Percentiles rank a stretch among this genome's conserved stretches.
Evolutionary conservation across 345 rosid species (phyloP).

Genomic region (Brassica cretica): DNA sequence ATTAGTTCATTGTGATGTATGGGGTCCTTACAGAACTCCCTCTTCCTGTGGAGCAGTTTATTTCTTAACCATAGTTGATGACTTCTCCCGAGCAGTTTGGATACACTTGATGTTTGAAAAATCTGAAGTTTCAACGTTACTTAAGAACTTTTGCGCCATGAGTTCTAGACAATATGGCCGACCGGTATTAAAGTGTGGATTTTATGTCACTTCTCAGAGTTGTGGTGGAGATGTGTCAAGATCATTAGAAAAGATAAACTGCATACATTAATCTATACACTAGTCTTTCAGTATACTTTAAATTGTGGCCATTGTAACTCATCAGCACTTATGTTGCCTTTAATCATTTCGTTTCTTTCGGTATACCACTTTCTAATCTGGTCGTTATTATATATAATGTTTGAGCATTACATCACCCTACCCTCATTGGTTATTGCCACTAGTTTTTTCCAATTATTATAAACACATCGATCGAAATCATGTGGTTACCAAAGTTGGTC

Average conservation of each 20-base stretch:
- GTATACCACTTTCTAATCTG: conserved; percentile 24
- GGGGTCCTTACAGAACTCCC: not conserved
- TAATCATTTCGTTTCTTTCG: conserved; percentile 38
- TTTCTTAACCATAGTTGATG: not conserved
- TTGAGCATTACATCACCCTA: conserved; percentile 23
- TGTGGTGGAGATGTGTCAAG: conserved; percentile 28
- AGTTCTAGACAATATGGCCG: too few relatives aligned
- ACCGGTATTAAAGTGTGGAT: not conserved
- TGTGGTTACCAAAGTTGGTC: conserved; percentile 20
- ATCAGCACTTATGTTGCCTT: conserved; percentile 35
- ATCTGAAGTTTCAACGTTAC: not conserved
- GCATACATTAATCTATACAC: conserved; percentile 15
- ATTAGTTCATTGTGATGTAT: not conserved
- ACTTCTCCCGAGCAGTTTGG: not conserved
- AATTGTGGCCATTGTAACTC: conserved; percentile 42
- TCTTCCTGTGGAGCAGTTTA: not conserved
- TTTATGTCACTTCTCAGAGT: not conserved
- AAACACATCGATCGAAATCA: conserved; percentile 20
- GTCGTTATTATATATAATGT: conserved; percentile 21
- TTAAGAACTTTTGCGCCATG: too few relatives aligned
- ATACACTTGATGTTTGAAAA: not conserved
- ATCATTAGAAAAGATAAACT: not conserved
- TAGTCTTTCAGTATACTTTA: conserved; percentile 30
- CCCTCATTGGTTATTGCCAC: conserved; percentile 26
- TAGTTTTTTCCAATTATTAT: conserved; percentile 22